phyloP scores from a whole-genome alignment of 345 rosid species.

The Eucalyptus microcorys region DNA sequence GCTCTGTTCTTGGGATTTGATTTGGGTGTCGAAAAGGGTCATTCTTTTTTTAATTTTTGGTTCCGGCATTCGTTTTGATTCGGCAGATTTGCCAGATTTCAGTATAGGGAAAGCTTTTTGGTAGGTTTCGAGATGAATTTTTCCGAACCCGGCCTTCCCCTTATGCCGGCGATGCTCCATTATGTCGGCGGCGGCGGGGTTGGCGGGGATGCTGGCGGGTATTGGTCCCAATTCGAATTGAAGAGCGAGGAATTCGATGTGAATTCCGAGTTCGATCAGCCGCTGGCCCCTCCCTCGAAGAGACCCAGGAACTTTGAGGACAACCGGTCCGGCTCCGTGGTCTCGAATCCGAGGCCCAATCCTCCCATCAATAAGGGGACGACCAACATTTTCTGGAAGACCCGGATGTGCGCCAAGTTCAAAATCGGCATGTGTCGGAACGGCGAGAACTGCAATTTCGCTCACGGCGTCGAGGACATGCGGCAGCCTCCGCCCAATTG shows the following conservation, averaged over 20 bases:
- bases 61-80: neutral
- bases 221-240: constrained; percentile 46
- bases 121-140: constrained; percentile 23
- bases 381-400: constrained; percentile 79
- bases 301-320: constrained; percentile 61
- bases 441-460: constrained; percentile 92
- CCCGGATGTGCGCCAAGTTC: constrained; percentile 75
- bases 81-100: neutral
- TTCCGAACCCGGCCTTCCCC: constrained; percentile 32
- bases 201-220: constrained; percentile 39
- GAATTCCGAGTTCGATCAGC: constrained; percentile 26
- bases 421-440: constrained; percentile 58
- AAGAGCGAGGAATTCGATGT: constrained; percentile 32
- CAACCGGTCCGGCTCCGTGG: constrained; percentile 7
- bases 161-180: constrained; percentile 13
- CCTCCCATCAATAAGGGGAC: constrained; percentile 47
- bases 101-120: neutral
- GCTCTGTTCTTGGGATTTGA: neutral
- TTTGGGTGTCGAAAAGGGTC: neutral
- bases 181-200: constrained; percentile 16
- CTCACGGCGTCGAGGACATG: constrained; percentile 82
- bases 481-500: constrained; percentile 93
- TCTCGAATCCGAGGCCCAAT: constrained; percentile 13
- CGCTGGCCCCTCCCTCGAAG: constrained; percentile 44
- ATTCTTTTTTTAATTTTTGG: neutral